Conservation (phyloP, 805 yeast genomes). For the Kodamaea jinghongensis region DNA sequence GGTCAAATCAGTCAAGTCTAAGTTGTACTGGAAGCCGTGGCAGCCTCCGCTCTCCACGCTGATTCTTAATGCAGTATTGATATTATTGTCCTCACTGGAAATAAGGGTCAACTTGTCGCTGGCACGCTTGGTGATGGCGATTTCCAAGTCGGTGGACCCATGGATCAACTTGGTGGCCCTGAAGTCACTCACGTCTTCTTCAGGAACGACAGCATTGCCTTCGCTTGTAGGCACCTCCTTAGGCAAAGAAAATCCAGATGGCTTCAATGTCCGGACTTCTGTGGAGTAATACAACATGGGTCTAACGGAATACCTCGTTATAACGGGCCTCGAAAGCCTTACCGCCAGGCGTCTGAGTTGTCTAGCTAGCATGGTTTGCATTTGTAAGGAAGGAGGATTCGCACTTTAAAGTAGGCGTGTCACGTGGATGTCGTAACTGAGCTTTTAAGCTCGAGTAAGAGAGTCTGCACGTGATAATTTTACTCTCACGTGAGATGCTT, state of each 20-base stretch:
- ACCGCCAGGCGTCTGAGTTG: too few species aligned
- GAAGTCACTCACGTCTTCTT: conserved; percentile 29
- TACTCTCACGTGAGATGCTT: too few species aligned
- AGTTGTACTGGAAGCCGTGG: conserved; percentile 91
- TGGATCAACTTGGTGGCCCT: conserved; percentile 30
- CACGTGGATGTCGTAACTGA: too few species aligned
- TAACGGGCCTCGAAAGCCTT: neutral
- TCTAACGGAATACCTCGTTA: too few species aligned
- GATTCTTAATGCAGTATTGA: conserved; percentile 64
- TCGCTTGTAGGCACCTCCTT: conserved; percentile 15
- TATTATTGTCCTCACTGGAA: conserved; percentile 51
- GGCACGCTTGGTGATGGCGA: conserved; percentile 50
- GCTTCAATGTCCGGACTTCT: conserved; percentile 20
- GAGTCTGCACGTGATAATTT: too few species aligned
- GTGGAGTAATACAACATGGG: neutral
- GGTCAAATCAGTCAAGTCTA: conserved; percentile 53
- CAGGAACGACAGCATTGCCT: conserved; percentile 14
- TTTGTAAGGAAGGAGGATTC: too few species aligned
- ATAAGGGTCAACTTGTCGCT: conserved; percentile 52
- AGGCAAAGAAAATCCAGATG: conserved; percentile 31
- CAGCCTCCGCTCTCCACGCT: conserved; percentile 95
- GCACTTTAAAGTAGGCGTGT: too few species aligned
- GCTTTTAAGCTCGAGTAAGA: too few species aligned
- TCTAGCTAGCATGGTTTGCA: too few species aligned
- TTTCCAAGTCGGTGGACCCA: conserved; percentile 35